A percentile compares a stretch with the other conserved stretches of the same genome.
Conservation (phyloP, 2,329 filamentous ascomycete species). For the Mycosphaerelloides madeirae region DNA sequence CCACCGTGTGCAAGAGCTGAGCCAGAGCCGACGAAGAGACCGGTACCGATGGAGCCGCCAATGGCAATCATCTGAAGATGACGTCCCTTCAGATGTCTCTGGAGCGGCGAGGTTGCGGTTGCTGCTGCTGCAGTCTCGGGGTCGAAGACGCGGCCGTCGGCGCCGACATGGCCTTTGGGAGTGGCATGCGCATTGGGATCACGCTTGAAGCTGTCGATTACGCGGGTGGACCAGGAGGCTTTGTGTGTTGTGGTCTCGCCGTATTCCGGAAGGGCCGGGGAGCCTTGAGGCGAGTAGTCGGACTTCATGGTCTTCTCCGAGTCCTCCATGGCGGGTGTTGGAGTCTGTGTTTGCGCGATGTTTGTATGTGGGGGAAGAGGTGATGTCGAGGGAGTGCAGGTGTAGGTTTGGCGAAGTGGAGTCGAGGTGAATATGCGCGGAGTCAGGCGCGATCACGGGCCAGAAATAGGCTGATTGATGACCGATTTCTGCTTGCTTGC, state of each 20-base stretch:
- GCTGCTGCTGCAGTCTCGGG: constrained; percentile 57
- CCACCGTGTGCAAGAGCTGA: constrained; percentile 30
- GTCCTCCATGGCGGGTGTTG: constrained; percentile 12
- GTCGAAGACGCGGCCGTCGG: constrained; percentile 55
- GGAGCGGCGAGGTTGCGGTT: constrained; percentile 69
- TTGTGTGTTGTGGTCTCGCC: constrained; percentile 20
- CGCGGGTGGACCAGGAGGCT: constrained; percentile 27
- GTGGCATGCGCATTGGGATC: constrained; percentile 54
- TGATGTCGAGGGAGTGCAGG: background rate
- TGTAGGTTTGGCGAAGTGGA: background rate
- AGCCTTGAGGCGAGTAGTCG: constrained; percentile 15
- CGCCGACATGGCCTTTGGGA: constrained; percentile 43
- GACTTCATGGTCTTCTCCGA: constrained; percentile 17
- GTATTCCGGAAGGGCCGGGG: constrained; percentile 22
- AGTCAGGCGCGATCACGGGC: background rate
- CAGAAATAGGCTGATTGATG: background rate
- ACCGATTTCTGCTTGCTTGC: background rate
- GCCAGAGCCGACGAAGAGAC: constrained; percentile 34
- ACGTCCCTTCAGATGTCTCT: constrained; percentile 69
- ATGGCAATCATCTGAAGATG: constrained; percentile 75
- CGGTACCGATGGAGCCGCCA: constrained; percentile 30
- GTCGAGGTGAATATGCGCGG: background rate
- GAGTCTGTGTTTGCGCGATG: background rate
- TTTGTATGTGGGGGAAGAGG: background rate
- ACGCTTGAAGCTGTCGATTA: constrained; percentile 60